Percentiles rank a stretch among this genome's conserved stretches.
Evolutionary conservation across 73 alveolate species (phyloP).

Genomic region (Blepharisma japonicum): DNA sequence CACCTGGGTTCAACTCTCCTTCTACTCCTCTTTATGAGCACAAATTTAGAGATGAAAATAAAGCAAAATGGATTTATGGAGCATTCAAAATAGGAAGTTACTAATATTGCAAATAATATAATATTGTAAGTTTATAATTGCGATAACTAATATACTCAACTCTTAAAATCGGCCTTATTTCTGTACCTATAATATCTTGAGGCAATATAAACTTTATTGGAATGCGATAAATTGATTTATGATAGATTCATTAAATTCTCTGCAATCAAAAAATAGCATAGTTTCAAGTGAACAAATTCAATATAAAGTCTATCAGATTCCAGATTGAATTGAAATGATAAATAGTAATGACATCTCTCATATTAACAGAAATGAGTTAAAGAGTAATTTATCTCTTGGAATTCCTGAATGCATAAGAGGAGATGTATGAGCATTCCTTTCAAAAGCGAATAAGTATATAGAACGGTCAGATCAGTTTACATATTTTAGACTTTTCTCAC

Average conservation of each 20-base stretch:
- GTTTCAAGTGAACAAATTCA: too few relatives aligned
- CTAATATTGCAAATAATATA: background rate
- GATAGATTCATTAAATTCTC: too few relatives aligned
- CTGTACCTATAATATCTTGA: too few relatives aligned
- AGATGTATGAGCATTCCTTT: background rate
- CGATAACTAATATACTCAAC: too few relatives aligned
- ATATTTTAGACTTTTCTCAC: background rate
- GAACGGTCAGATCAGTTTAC: background rate
- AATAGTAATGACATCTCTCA: background rate
- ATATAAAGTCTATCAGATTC: too few relatives aligned
- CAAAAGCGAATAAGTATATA: background rate
- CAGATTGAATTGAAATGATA: background rate
- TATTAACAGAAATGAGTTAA: background rate
- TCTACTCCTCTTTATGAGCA: constrained; percentile 5
- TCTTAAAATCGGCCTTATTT: too few relatives aligned
- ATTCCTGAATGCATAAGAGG: constrained; percentile 8
- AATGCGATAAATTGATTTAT: too few relatives aligned
- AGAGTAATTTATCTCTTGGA: background rate
- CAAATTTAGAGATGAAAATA: constrained; percentile 22
- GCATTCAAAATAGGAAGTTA: constrained; percentile 19
- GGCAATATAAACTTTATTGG: too few relatives aligned
- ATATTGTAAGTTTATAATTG: too few relatives aligned
- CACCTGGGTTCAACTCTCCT: constrained; percentile 13
- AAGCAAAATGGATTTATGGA: constrained; percentile 21
- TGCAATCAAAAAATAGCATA: too few relatives aligned